Evolutionary conservation across 192 early-diverging fungal genomes (phyloP).

Genomic region (Coemansia nantahalensis): DNA sequence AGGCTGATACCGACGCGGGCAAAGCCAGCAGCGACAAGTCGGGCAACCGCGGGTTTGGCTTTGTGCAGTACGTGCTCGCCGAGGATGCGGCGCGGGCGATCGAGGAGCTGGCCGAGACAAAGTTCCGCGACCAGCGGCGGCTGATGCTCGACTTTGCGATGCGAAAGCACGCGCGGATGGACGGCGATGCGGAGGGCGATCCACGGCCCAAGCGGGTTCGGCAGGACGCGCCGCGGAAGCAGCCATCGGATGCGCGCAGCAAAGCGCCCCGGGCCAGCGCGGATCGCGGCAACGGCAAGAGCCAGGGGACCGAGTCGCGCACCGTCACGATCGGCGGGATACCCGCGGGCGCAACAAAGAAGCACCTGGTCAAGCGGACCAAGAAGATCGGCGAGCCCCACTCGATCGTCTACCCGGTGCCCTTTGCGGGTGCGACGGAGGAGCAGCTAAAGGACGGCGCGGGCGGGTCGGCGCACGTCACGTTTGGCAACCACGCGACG

Average conservation of each 20-base stretch:
- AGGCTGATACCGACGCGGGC: slow-evolving; percentile 4
- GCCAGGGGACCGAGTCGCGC: slow-evolving; percentile 23
- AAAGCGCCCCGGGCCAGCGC: slow-evolving; percentile 23
- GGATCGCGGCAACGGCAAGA: slow-evolving; percentile 2
- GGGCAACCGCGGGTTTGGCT: slow-evolving; percentile 85
- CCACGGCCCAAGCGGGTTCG: slow-evolving; percentile 14
- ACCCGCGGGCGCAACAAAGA: slow-evolving; percentile 62
- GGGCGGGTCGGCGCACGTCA: slow-evolving; percentile 41
- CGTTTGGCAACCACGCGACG: slow-evolving; percentile 33
- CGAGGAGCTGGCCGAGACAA: slow-evolving; percentile 65
- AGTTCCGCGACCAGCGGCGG: slow-evolving; percentile 68
- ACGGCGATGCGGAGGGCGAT: slow-evolving; percentile 4
- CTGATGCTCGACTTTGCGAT: slow-evolving; percentile 81
- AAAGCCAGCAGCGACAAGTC: slow-evolving; percentile 4
- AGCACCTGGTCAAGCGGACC: slow-evolving; percentile 73
- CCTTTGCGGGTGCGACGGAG: slow-evolving; percentile 27
- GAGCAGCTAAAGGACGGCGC: slow-evolving; percentile 50
- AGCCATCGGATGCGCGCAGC: slow-evolving; percentile 18
- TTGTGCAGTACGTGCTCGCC: slow-evolving; percentile 73
- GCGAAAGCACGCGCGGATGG: slow-evolving; percentile 23
- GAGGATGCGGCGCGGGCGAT: slow-evolving; percentile 68
- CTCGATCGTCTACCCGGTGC: slow-evolving; percentile 64
- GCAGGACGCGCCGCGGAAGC: slow-evolving; percentile 2
- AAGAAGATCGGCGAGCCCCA: slow-evolving; percentile 54
- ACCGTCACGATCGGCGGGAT: slow-evolving; percentile 55